Evolutionary conservation across 805 yeast genomes (phyloP).

Genomic region (Sugiyamaella boreocaroliniensis): DNA sequence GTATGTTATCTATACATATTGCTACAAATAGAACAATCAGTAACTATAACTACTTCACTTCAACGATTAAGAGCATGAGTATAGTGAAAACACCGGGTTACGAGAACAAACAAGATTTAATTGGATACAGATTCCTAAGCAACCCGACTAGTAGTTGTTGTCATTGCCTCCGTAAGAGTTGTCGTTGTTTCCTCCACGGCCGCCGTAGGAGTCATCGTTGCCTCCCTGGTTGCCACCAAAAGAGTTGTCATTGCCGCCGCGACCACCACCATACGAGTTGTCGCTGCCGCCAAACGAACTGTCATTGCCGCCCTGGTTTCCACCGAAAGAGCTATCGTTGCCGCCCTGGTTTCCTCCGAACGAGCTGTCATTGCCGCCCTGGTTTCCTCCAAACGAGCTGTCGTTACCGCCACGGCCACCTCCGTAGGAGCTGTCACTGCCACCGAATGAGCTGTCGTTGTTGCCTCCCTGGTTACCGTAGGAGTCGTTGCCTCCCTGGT

Average conservation of each 20-base stretch:
- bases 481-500: slow-evolving; percentile 12
- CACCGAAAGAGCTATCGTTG: slow-evolving; percentile 24
- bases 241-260: slow-evolving; percentile 16
- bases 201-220: slow-evolving; percentile 16
- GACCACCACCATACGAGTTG: slow-evolving; percentile 11
- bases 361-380: slow-evolving; percentile 21
- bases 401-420: slow-evolving; percentile 24
- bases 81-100: too few relatives aligned
- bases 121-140: too few relatives aligned
- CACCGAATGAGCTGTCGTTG: slow-evolving; percentile 25
- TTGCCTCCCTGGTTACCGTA: slow-evolving; percentile 20
- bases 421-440: slow-evolving; percentile 24
- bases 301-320: slow-evolving; percentile 12
- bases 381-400: slow-evolving; percentile 24
- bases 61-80: too few relatives aligned
- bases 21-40: too few relatives aligned
- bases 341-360: slow-evolving; percentile 22
- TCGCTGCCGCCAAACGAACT: slow-evolving; percentile 22
- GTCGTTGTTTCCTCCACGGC: slow-evolving; percentile 5
- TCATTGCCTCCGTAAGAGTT: neutral
- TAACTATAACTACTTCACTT: too few relatives aligned
- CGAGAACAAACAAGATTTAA: too few relatives aligned
- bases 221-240: slow-evolving; percentile 22
- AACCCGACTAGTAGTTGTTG: neutral
- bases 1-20: too few relatives aligned